Conservation (phyloP, 495 filamentous ascomycete genomes). For the Massariosphaeria phaeospora region DNA sequence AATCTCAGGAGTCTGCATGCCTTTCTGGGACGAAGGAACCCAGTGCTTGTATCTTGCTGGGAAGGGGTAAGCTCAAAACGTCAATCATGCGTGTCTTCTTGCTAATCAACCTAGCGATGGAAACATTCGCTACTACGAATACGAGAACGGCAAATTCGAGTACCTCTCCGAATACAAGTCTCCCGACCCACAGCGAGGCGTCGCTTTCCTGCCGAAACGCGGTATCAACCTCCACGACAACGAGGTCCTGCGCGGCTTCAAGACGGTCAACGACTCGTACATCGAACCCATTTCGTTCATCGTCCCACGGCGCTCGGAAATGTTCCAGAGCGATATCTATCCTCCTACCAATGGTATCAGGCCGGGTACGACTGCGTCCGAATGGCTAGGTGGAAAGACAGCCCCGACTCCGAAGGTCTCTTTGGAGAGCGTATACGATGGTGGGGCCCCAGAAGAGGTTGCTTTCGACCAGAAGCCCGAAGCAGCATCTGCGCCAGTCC, state of each 20-base stretch:
- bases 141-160: conserved; percentile 96
- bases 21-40: conserved; percentile 97
- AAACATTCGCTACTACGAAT: conserved; percentile 97
- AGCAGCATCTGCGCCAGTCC: conserved; percentile 40
- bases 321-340: conserved; percentile 96
- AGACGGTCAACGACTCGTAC: conserved; percentile 89
- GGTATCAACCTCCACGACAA: conserved; percentile 96
- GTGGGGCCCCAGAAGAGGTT: conserved; percentile 68
- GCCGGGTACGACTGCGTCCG: conserved; percentile 68
- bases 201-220: conserved; percentile 92
- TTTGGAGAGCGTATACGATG: conserved; percentile 85
- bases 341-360: conserved; percentile 73
- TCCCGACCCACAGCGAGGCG: conserved; percentile 82
- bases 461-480: conserved; percentile 61
- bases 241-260: conserved; percentile 91
- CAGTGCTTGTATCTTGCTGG: conserved; percentile 91
- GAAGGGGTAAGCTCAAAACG: conserved; percentile 66
- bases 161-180: conserved; percentile 95
- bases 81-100: neutral
- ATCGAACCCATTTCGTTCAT: conserved; percentile 98
- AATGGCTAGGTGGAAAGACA: conserved; percentile 84
- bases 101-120: conserved; percentile 63
- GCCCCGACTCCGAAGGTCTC: conserved; percentile 85
- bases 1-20: conserved; percentile 97
- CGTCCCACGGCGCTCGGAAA: conserved; percentile 89